Percentiles rank a stretch among this genome's conserved stretches.
phyloP scores from a whole-genome alignment of 345 rosid species.

The Excoecaria cochinchinensis region DNA sequence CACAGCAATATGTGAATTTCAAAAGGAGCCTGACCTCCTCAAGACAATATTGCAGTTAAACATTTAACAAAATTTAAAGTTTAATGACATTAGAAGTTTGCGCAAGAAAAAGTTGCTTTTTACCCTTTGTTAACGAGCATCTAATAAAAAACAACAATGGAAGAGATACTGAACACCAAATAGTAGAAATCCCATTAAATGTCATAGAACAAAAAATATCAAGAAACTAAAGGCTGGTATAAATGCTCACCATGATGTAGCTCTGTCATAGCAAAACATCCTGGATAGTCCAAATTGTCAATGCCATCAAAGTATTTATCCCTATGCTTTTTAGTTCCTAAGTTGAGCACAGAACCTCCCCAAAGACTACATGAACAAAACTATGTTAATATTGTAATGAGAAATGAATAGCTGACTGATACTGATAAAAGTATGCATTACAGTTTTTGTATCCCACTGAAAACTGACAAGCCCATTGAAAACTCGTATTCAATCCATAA shows the following conservation, averaged over 20 bases:
- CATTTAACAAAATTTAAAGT: background rate
- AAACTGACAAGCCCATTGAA: background rate
- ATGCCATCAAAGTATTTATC: slow-evolving; percentile 86
- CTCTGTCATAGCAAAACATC: slow-evolving; percentile 99
- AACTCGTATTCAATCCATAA: background rate
- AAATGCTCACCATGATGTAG: slow-evolving; percentile 81
- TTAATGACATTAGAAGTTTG: background rate
- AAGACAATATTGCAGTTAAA: background rate
- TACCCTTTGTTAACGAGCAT: background rate
- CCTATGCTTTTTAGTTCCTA: slow-evolving; percentile 94
- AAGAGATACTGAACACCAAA: background rate
- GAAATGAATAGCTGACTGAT: background rate
- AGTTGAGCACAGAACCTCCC: slow-evolving; percentile 94
- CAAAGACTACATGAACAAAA: slow-evolving; percentile 64
- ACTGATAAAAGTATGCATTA: background rate
- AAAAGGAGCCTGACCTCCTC: background rate
- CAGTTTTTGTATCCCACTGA: background rate
- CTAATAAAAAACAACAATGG: background rate
- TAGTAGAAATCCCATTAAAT: background rate
- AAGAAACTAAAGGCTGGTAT: background rate
- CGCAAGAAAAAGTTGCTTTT: background rate
- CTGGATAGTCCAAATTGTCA: slow-evolving; percentile 78
- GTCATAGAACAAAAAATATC: background rate
- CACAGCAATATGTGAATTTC: background rate
- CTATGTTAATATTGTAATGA: slow-evolving; percentile 4